Evolutionary conservation across 352 stramenopile genomes (phyloP).

Genomic region (Phytophthora tubulina): DNA sequence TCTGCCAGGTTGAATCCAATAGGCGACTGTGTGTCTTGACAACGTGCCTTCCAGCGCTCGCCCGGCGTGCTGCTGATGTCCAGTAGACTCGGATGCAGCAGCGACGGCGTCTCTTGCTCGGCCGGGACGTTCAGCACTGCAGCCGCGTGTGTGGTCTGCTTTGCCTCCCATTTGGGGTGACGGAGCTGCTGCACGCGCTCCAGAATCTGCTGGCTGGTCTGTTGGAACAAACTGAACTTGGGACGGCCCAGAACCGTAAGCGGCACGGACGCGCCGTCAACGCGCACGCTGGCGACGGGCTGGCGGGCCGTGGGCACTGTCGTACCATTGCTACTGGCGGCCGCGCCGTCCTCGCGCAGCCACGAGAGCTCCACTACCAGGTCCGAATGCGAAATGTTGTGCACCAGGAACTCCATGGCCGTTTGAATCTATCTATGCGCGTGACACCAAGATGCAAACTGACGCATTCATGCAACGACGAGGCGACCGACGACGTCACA

Average conservation of each 20-base stretch:
- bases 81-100: conserved; percentile 75
- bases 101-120: conserved; percentile 45
- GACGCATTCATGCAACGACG: conserved; percentile 6
- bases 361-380: conserved; percentile 93
- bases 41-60: conserved; percentile 65
- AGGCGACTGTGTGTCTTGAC: conserved; percentile 72
- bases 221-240: conserved; percentile 92
- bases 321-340: conserved; percentile 25
- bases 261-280: conserved; percentile 47
- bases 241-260: conserved; percentile 75
- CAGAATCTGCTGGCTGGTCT: conserved; percentile 78
- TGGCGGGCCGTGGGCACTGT: conserved; percentile 12
- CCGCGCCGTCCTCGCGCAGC: conserved; percentile 51
- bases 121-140: conserved; percentile 29
- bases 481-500: conserved; percentile 22
- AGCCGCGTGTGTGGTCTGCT: conserved; percentile 23
- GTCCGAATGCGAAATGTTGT: conserved; percentile 98
- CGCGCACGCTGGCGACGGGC: conserved; percentile 13
- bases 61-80: conserved; percentile 45
- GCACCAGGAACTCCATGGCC: conserved; percentile 95
- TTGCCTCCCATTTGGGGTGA: conserved; percentile 16
- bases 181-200: conserved; percentile 66
- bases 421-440: conserved; percentile 2
- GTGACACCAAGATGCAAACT: conserved; percentile 31
- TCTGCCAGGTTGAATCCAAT: conserved; percentile 81